These are phyloP conservation scores for Penicillium samsonianum DNA, from an alignment of 495 filamentous ascomycete species.

Conservation along the genomic window DNA sequence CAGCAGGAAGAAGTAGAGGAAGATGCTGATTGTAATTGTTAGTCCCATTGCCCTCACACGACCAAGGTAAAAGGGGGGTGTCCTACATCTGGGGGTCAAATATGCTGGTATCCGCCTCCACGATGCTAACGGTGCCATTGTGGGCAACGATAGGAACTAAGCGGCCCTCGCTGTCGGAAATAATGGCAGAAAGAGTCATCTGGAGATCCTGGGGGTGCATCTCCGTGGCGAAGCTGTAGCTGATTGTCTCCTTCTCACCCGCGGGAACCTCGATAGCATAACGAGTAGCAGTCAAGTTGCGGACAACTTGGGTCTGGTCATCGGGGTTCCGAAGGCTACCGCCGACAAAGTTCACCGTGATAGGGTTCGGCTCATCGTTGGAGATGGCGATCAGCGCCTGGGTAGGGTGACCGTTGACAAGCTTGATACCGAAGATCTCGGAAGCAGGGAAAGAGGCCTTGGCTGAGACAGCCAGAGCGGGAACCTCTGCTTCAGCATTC, in stretches of 20 bases:
- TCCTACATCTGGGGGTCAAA: constrained; percentile 95
- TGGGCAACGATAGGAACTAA: constrained; percentile 78
- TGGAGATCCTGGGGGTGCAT: constrained; percentile 89
- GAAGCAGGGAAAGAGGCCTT: constrained; percentile 79
- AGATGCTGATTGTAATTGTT: constrained; percentile 64
- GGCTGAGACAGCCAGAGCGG: constrained; percentile 71
- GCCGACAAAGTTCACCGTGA: constrained; percentile 75
- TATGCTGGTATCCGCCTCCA: constrained; percentile 89
- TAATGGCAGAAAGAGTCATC: constrained; percentile 74
- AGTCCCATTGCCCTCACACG: constrained; percentile 19
- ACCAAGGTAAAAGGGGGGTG: constrained; percentile 5
- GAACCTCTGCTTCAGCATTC: constrained; percentile 48
- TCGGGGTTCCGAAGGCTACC: constrained; percentile 69
- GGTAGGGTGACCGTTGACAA: constrained; percentile 90
- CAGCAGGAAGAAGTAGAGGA: constrained; percentile 92
- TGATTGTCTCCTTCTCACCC: constrained; percentile 71
- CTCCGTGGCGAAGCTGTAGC: constrained; percentile 85
- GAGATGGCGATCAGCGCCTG: constrained; percentile 75
- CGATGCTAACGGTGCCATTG: constrained; percentile 85
- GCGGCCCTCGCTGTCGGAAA: constrained; percentile 62
- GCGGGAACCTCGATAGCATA: constrained; percentile 77
- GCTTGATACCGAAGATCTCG: constrained; percentile 93
- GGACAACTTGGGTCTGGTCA: constrained; percentile 61
- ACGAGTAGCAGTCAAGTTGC: constrained; percentile 78
- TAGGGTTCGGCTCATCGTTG: constrained; percentile 78